These are phyloP conservation scores for Leishmania guyanensis DNA, from an alignment of 208 protist species.

Conservation along the genomic window DNA sequence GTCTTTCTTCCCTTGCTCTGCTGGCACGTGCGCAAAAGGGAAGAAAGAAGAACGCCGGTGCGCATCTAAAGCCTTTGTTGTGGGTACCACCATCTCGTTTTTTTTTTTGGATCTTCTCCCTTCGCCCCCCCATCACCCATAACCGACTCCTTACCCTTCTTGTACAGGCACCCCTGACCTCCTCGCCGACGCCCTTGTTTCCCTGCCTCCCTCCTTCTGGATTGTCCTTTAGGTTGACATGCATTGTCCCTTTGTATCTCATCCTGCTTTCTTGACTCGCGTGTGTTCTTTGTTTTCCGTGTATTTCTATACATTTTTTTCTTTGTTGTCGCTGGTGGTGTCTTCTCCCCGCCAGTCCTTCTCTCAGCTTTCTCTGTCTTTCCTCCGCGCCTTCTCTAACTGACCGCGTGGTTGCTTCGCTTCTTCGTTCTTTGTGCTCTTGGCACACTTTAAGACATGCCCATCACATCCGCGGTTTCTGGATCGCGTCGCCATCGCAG, in stretches of 20 bases:
- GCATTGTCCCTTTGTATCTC: background rate
- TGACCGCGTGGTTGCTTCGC: background rate
- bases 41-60: background rate
- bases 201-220: background rate
- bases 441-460: background rate
- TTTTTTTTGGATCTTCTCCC: background rate
- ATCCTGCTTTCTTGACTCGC: constrained; percentile 1
- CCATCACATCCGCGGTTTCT: constrained; percentile 11
- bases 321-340: background rate
- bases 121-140: background rate
- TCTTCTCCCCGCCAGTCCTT: background rate
- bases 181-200: too few relatives aligned
- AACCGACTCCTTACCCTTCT: background rate
- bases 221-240: background rate
- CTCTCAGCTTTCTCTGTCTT: background rate
- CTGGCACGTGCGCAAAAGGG: background rate
- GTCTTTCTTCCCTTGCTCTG: background rate
- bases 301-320: background rate
- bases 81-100: background rate
- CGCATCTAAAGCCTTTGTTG: background rate
- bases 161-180: too few relatives aligned
- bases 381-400: background rate
- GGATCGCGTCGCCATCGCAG: background rate
- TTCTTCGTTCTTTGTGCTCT: background rate
- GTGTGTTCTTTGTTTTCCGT: background rate